Evolutionary conservation across 106 monocot genomes (phyloP).

Genomic region (Dendrobium nobile): DNA sequence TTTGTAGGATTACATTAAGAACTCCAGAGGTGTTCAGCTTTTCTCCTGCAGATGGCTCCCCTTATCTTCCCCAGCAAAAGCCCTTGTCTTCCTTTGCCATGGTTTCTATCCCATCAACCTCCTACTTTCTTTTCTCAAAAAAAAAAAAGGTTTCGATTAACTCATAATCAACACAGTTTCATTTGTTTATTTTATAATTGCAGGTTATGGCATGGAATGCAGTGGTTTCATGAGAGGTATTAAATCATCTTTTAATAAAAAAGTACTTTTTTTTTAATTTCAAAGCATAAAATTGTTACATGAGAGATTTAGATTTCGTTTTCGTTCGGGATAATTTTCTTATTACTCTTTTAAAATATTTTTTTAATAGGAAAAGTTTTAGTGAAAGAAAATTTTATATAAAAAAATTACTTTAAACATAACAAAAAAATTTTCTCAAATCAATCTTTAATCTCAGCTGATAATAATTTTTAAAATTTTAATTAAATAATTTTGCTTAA

Average conservation of each 20-base stretch:
- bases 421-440: too few species aligned
- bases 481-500: too few species aligned
- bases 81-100: slow-evolving; percentile 97
- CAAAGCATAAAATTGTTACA: too few species aligned
- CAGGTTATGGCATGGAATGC: slow-evolving; percentile 89
- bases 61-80: slow-evolving; percentile 44
- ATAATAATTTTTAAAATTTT: too few species aligned
- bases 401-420: too few species aligned
- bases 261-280: too few species aligned
- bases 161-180: neutral
- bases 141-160: neutral
- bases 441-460: too few species aligned
- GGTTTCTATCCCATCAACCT: slow-evolving; percentile 16
- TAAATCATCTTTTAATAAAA: neutral
- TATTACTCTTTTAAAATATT: too few species aligned
- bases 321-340: too few species aligned
- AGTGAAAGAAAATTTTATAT: too few species aligned
- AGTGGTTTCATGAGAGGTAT: slow-evolving; percentile 80
- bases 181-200: neutral
- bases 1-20: slow-evolving; percentile 65
- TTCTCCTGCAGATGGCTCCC: slow-evolving; percentile 96
- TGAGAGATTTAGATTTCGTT: too few species aligned
- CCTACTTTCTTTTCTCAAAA: neutral
- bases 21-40: slow-evolving; percentile 70
- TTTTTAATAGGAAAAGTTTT: too few species aligned